phyloP scores from a whole-genome alignment of 2,329 filamentous ascomycete species.

The Proliferodiscus dingleyae region DNA sequence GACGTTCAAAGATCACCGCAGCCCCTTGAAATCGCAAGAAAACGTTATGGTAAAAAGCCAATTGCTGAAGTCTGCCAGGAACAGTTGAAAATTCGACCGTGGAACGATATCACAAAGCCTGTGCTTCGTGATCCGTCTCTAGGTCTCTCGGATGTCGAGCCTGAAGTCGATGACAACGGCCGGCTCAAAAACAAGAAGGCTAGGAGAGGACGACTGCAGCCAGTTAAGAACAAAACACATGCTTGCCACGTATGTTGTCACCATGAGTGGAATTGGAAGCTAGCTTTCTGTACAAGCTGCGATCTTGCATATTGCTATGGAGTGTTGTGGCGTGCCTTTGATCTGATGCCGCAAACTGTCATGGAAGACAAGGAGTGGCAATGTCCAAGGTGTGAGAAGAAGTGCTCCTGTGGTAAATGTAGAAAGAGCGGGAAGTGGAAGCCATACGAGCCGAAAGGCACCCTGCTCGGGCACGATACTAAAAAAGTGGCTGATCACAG shows the following conservation, averaged over 20 bases:
- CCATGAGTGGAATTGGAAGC: constrained; percentile 76
- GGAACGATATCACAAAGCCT: constrained; percentile 63
- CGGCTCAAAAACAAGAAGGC: constrained; percentile 57
- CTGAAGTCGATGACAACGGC: constrained; percentile 60
- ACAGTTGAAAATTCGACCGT: constrained; percentile 73
- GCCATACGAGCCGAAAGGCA: constrained; percentile 83
- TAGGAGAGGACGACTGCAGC: constrained; percentile 36
- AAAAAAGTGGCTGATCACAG: constrained; percentile 83
- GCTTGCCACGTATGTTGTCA: constrained; percentile 80
- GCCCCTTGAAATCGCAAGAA: constrained; percentile 65
- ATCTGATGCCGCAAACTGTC: constrained; percentile 77
- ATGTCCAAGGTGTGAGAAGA: constrained; percentile 79
- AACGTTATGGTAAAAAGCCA: constrained; percentile 66
- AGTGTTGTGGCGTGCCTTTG: constrained; percentile 85
- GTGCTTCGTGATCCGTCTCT: constrained; percentile 23
- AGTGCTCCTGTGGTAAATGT: constrained; percentile 84
- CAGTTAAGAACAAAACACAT: constrained; percentile 45
- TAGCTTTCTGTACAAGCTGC: constrained; percentile 76
- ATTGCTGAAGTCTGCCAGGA: constrained; percentile 93
- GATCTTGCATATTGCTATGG: constrained; percentile 83
- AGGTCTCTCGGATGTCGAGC: constrained; percentile 43
- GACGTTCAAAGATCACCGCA: constrained; percentile 63
- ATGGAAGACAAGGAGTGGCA: constrained; percentile 81
- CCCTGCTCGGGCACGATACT: constrained; percentile 85
- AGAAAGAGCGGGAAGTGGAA: constrained; percentile 59